Percentiles rank a stretch among this genome's conserved stretches.
Conservation (phyloP, 805 yeast genomes). For the Cyberlindnera subsufficiens region DNA sequence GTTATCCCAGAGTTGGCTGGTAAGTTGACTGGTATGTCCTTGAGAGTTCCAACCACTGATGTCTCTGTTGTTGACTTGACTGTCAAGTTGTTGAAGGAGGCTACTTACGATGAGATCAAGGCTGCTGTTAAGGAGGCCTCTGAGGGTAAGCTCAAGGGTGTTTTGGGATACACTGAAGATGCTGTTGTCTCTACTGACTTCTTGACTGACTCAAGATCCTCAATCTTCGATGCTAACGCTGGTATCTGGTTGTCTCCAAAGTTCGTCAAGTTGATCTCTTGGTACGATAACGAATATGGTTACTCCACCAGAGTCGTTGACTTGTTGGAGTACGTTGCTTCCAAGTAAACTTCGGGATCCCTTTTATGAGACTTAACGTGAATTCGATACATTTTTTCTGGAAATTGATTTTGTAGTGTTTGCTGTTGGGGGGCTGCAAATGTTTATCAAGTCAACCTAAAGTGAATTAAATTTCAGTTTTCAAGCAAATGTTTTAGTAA, state of each 20-base stretch:
- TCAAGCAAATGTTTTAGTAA: too few species aligned
- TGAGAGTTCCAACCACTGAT: slow-evolving; percentile 71
- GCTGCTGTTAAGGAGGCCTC: slow-evolving; percentile 51
- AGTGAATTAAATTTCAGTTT: too few species aligned
- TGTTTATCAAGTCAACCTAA: too few species aligned
- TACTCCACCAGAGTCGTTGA: slow-evolving; percentile 74
- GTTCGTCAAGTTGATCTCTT: slow-evolving; percentile 63
- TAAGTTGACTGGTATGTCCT: slow-evolving; percentile 68
- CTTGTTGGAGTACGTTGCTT: slow-evolving; percentile 58
- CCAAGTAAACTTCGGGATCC: background rate
- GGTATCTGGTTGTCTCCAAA: slow-evolving; percentile 67
- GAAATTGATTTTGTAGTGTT: too few species aligned
- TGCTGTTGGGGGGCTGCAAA: too few species aligned
- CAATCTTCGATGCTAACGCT: slow-evolving; percentile 64
- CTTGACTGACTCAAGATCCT: slow-evolving; percentile 56
- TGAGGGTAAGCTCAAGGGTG: slow-evolving; percentile 55
- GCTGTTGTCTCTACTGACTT: slow-evolving; percentile 67
- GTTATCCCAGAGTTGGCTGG: slow-evolving; percentile 68
- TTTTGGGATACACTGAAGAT: slow-evolving; percentile 66
- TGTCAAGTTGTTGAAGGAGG: slow-evolving; percentile 50
- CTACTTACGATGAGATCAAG: slow-evolving; percentile 62
- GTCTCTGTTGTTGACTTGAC: slow-evolving; percentile 70
- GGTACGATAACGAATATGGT: slow-evolving; percentile 76
- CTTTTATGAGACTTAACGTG: too few species aligned
- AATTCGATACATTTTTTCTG: too few species aligned